phyloP scores from a whole-genome alignment of 2,329 filamentous ascomycete species.

The Calonectria pseudoreteaudii region DNA sequence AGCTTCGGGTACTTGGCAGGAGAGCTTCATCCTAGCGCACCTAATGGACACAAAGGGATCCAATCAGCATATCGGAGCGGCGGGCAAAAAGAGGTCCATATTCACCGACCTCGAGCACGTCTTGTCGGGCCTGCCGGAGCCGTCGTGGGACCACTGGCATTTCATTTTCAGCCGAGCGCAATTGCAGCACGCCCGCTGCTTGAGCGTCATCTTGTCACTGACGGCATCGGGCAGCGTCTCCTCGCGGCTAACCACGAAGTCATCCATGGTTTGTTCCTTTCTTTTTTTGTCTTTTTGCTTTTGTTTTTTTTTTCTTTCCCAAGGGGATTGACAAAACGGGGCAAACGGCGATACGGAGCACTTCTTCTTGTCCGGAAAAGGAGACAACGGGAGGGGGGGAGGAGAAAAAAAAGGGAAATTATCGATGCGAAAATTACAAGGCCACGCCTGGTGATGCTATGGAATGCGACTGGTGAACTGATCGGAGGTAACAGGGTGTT shows the following conservation, averaged over 20 bases:
- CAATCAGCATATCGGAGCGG: background rate
- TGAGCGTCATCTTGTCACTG: conserved; percentile 20
- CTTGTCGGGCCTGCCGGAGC: conserved; percentile 30
- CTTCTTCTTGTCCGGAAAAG: background rate
- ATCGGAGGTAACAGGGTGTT: conserved; percentile 28
- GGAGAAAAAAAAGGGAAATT: background rate
- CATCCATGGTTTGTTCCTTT: conserved; percentile 29
- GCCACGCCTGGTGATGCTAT: background rate
- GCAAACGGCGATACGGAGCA: background rate
- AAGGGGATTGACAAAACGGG: background rate
- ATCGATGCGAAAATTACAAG: background rate
- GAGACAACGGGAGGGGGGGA: no score
- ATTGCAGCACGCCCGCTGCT: conserved; percentile 48
- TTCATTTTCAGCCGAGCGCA: conserved; percentile 53
- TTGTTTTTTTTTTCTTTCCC: no score
- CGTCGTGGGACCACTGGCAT: conserved; percentile 47
- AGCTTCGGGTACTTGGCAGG: conserved; percentile 49
- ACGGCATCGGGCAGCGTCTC: background rate
- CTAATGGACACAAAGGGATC: conserved; percentile 31
- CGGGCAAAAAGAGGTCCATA: background rate
- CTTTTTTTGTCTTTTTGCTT: no score
- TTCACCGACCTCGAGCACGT: conserved; percentile 43
- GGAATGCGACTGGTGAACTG: background rate
- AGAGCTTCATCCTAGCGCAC: conserved; percentile 49
- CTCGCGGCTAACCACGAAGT: conserved; percentile 33